Evolutionary conservation across 805 yeast genomes (phyloP), one percentile per base, ranked within the genome.

Genomic region (Suhomyces kilbournensis): DNA sequence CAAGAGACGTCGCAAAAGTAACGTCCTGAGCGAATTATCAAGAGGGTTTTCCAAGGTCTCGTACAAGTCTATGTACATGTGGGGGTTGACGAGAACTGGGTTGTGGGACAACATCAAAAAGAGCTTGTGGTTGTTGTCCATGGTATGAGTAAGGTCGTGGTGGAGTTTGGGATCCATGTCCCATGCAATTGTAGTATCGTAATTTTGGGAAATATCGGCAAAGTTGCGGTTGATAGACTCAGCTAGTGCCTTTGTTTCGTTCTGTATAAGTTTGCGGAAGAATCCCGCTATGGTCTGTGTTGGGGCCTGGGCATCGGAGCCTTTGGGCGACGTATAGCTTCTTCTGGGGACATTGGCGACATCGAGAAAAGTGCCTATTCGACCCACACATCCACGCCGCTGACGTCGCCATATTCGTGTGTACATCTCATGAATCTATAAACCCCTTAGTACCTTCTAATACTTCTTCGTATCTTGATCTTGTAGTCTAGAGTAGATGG

Each of bases 21-120:
- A 56, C n/a, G 53, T 52, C 47, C 61, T 58, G 46, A 59, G 52
- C 7, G 54, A 55, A 15, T 56, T 61, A 35, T 62, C 64, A 12
- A 67, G 50, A 5, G 59, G 57, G 4, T 54, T 54, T 22, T 57
- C 61, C 28, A 60, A 30, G 20, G 53, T 47, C 10, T 57, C 52
- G 47, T 60, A 56, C 44, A 60, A 59, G 30, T 62, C 52, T 9
- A 63, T 40, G 48, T 72, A 65, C 23, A 65, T 53, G 19, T 58
- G 51, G 8, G 75, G 72, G 34, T 64, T 64, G 8, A 74, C 63
- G n/a, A 60, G 51, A 19, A 62, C 53, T 1, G 78, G 76, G 47
- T 66, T 67, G 54, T 63, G 67, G 2, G 70, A 61, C 35, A 72
- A 59, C 25, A 70, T 53, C n/a, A 64, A 53, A 22, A 60, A 56